Base-by-base conservation (phyloP, 164 flowering plant genomes). In the Annona cherimola region DNA sequence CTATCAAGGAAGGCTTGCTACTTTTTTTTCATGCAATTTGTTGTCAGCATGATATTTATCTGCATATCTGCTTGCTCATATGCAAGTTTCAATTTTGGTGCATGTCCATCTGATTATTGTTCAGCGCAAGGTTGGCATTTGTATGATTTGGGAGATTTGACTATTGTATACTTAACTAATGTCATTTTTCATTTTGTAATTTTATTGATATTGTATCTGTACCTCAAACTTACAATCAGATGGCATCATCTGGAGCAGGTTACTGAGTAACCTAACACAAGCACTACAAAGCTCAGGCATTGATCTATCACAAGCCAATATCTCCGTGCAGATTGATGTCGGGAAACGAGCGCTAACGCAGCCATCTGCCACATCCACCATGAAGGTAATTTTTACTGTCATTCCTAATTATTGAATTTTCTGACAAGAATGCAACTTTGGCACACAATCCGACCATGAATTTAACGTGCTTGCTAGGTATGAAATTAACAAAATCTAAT, bases 251-350 rank as follows among this genome's bases (percentile, higher is more conserved):
- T 68, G 76, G 73, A 61, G 72, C 88, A 95, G 99, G 86, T 85
- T 95, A 83, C 75, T 93, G 75, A 83, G 82, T 74, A 81, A 88
- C 68, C 78, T 95, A 45, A 88, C 96, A 42, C 88, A 88, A 76
- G 94, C 98, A 66, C 84, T 95, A 42, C 90, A 89, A 70, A 90
- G 77, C 76, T 88, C 94, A 4, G 99, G 99, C 44, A 87, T 93
- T 60, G 97, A 95, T 83, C 74, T 95, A 76, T 88, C 96, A 39
- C 88, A 86, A 68, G 94, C 99, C 78, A 90, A 84, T 80, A 87
- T 95, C 72, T 91, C 98, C 8, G 96, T 95, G 71, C 93, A 95
- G 76, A 87, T 95, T 75, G 96, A 93, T 75, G 84, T 95, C 14
- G 96, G 91, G 42, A 95, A 95, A 79, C 83, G 81, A 76, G 83